Evolutionary conservation across 2,329 filamentous ascomycete genomes (phyloP), one percentile per base, ranked within the genome.

Genomic region (Phialophora macrospora): DNA sequence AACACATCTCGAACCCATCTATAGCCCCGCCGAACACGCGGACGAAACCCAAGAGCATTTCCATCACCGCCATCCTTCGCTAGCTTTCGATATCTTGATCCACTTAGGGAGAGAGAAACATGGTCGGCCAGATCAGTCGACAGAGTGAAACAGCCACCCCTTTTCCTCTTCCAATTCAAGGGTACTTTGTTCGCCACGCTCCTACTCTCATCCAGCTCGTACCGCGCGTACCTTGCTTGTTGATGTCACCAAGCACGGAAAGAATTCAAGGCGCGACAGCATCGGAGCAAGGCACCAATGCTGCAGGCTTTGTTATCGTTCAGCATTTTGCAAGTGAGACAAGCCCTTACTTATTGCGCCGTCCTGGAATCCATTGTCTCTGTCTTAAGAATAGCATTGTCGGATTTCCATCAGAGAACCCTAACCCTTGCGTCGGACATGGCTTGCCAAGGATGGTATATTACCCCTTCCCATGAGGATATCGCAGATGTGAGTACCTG

Each of bases 351-450:
- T 28, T 9, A 32, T 58, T 9, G 20, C 20, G 32, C 8, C 48
- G 20, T 28, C 17, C 48, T 62, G 65, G 61, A 62, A 61, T 67
- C 24, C 49, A 57, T 48, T 49, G 28, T 30, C 57, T 58, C 54
- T 59, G 58, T 62, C 32, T 55, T 59, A 54, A 62, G 61, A 58
- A 55, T 46, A 20, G 44, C 54, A 62, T 55, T 56, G 44, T 63
- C 41, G 52, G 51, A 48, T 64, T 64, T 24, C 28, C 26, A 9
- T 56, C n/a, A n/a, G 52, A 28, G 28, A 38, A 61, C 26, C 34
- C 7, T 20, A 38, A n/a, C 65, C 67, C 67, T 69, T 69, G 65
- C 67, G 46, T 69, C 62, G 46, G 56, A 64, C 54, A 48, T 60
- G 34, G 46, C 59, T 32, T 56, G 57, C 58, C 62, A 57, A 65